Percentiles rank a stretch among this genome's conserved stretches.
Conservation (phyloP, 2,329 filamentous ascomycete genomes). For the Fusarium nanum region DNA sequence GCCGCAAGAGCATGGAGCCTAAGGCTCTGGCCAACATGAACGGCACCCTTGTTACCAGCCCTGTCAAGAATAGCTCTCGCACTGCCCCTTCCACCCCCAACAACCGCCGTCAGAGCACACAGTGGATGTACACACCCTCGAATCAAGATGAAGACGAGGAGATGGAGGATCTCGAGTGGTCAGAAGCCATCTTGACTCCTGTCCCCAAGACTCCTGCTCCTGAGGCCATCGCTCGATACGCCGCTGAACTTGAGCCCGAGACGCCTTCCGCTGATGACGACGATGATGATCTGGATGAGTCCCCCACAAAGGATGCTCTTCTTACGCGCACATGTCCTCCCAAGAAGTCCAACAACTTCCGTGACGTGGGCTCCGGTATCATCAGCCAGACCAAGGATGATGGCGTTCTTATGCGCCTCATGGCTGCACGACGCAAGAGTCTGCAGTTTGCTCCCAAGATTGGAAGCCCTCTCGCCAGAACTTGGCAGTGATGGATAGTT, state of each 20-base stretch:
- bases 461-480: constrained; percentile 75
- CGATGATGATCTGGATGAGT: constrained; percentile 41
- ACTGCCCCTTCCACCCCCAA: constrained; percentile 61
- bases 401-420: constrained; percentile 69
- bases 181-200: constrained; percentile 62
- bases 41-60: constrained; percentile 66
- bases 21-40: constrained; percentile 76
- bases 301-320: constrained; percentile 53
- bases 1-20: constrained; percentile 86
- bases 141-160: constrained; percentile 56
- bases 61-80: constrained; percentile 51
- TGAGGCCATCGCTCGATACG: constrained; percentile 65
- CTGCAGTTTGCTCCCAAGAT: constrained; percentile 81
- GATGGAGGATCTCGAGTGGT: constrained; percentile 56
- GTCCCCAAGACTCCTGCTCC: constrained; percentile 70
- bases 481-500: constrained; percentile 56
- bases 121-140: constrained; percentile 67
- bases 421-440: constrained; percentile 80
- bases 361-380: constrained; percentile 58
- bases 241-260: constrained; percentile 60
- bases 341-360: constrained; percentile 59
- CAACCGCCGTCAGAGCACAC: constrained; percentile 64
- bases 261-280: constrained; percentile 55
- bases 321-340: constrained; percentile 67
- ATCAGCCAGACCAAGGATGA: constrained; percentile 65